phyloP scores from a whole-genome alignment of 73 alveolate species.

The Tetrahymena thermophila region DNA sequence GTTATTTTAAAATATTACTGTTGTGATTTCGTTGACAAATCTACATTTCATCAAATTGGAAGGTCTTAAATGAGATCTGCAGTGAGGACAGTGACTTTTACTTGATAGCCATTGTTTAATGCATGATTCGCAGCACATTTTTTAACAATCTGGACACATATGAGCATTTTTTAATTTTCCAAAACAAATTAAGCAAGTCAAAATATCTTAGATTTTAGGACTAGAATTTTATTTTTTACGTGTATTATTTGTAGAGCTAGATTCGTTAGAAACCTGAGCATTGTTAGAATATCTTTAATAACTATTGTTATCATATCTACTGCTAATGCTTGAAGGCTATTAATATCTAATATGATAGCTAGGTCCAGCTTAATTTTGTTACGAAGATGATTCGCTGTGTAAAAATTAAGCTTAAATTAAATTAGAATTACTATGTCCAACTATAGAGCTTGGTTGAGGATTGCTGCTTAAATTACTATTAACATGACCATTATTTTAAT shows the following conservation, averaged over 20 bases:
- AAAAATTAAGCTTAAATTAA: neutral
- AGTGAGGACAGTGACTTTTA: neutral
- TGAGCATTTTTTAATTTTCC: neutral
- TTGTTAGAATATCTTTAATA: neutral
- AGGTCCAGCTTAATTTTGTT: neutral
- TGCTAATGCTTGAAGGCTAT: neutral
- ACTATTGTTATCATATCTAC: neutral
- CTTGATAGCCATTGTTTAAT: neutral
- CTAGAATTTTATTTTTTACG: neutral
- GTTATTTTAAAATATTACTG: neutral
- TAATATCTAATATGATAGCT: neutral
- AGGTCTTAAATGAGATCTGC: neutral
- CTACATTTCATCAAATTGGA: neutral
- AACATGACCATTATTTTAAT: neutral
- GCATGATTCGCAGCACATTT: neutral
- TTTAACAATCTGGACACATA: neutral
- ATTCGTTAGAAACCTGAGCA: neutral
- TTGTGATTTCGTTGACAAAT: neutral
- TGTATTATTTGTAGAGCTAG: neutral
- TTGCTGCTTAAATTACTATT: neutral
- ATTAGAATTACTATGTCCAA: neutral
- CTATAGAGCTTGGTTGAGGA: neutral
- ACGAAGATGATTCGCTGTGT: neutral
- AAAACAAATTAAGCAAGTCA: neutral
- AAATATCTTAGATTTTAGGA: neutral